A percentile compares a stretch with the other conserved stretches of the same genome.
Conservation (phyloP, 768 basidiomycete species). For the Gloeostereum incarnatum region DNA sequence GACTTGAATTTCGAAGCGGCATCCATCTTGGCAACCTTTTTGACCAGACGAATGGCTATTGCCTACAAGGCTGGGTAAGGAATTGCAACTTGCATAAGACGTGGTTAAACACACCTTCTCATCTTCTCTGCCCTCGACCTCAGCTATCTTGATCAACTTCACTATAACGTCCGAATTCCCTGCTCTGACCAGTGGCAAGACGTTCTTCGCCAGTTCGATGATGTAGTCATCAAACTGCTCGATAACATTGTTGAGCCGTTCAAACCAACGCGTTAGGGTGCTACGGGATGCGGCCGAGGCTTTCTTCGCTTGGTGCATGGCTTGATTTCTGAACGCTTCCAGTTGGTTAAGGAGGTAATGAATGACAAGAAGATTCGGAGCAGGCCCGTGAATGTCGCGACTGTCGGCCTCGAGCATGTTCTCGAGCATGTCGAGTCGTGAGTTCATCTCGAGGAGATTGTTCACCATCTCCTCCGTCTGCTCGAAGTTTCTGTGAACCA, state of each 20-base stretch:
- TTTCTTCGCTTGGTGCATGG: conserved; percentile 88
- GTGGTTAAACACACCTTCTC: conserved; percentile 58
- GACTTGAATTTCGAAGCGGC: conserved; percentile 91
- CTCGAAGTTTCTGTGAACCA: conserved; percentile 91
- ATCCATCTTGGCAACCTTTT: conserved; percentile 88
- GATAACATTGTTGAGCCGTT: conserved; percentile 73
- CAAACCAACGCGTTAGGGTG: conserved; percentile 74
- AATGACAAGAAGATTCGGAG: conserved; percentile 80
- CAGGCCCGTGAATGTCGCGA: conserved; percentile 74
- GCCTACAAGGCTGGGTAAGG: conserved; percentile 47
- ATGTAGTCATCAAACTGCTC: conserved; percentile 82
- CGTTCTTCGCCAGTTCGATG: conserved; percentile 62
- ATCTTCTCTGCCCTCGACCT: conserved; percentile 88
- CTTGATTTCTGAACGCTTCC: conserved; percentile 90
- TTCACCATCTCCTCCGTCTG: conserved; percentile 94
- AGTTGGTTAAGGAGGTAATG: conserved; percentile 91
- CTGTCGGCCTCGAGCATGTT: conserved; percentile 69
- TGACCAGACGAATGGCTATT: conserved; percentile 87
- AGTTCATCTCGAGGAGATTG: conserved; percentile 88
- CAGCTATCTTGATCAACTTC: conserved; percentile 86
- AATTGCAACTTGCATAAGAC: neutral
- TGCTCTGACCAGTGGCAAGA: conserved; percentile 70
- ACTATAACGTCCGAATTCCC: conserved; percentile 85
- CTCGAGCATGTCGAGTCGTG: conserved; percentile 72
- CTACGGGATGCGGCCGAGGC: conserved; percentile 56